phyloP scores from a whole-genome alignment of 2,329 filamentous ascomycete genomes.

The Pleochaeta shiraiana region DNA sequence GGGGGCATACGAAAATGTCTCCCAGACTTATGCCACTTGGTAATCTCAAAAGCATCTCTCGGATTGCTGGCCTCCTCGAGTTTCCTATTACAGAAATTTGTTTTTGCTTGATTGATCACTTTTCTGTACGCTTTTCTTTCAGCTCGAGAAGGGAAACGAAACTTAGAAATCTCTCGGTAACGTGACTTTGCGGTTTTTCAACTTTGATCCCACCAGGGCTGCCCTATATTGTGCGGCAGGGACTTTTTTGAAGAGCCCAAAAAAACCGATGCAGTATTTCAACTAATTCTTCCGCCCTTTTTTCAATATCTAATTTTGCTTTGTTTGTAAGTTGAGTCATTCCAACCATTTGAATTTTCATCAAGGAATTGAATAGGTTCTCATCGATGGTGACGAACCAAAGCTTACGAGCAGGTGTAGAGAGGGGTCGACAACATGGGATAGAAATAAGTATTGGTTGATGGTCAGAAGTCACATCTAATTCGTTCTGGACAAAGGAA shows the following conservation, averaged over 20 bases:
- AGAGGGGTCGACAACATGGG: neutral
- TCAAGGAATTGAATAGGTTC: no score
- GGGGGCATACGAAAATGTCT: neutral
- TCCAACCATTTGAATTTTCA: no score
- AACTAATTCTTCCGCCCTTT: neutral
- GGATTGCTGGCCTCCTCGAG: neutral
- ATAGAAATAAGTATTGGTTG: neutral
- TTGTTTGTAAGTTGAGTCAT: neutral
- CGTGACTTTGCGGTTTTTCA: neutral
- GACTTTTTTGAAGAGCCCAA: neutral
- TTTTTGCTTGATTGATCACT: no score
- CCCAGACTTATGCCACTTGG: neutral
- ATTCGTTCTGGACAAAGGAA: neutral
- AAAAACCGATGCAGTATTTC: neutral
- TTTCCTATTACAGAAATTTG: no score
- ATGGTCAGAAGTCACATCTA: conserved; percentile 1
- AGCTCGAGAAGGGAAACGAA: no score
- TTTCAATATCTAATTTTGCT: neutral
- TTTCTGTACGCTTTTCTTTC: no score
- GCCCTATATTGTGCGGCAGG: neutral
- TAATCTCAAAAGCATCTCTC: neutral
- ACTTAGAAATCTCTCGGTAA: neutral
- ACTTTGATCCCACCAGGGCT: neutral
- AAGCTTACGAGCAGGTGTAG: no score
- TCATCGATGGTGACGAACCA: no score